phyloP scores from a whole-genome alignment of 2,329 filamentous ascomycete genomes.

The Penicillium expansum region DNA sequence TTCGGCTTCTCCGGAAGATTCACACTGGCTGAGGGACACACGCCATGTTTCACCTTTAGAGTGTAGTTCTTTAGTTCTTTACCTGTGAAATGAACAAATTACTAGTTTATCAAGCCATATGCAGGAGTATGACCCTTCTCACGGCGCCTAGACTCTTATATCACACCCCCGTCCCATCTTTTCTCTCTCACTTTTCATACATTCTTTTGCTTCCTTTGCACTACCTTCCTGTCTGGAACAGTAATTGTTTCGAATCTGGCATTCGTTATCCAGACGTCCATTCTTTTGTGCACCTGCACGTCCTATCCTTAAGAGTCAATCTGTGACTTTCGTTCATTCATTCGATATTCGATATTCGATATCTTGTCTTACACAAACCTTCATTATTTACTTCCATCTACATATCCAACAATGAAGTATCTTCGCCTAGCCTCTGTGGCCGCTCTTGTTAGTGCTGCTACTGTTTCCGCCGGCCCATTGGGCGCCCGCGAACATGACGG shows the following conservation, averaged over 20 bases:
- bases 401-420: constrained; percentile 25
- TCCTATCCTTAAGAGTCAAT: constrained; percentile 12
- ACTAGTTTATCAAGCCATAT: background rate
- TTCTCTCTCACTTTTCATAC: constrained; percentile 2
- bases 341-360: constrained; percentile 7
- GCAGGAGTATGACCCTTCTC: background rate
- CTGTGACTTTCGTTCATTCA: constrained; percentile 1
- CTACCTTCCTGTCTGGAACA: constrained; percentile 25
- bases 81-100: background rate
- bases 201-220: constrained; percentile 1
- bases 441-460: constrained; percentile 26
- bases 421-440: constrained; percentile 24
- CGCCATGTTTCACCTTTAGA: constrained; percentile 25
- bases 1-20: constrained; percentile 15
- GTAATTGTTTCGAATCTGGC: constrained; percentile 20
- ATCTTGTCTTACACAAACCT: background rate
- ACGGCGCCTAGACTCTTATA: constrained; percentile 1
- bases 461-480: constrained; percentile 27
- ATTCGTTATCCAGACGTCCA: constrained; percentile 30
- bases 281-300: constrained; percentile 28
- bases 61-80: background rate
- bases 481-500: constrained; percentile 11
- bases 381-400: constrained; percentile 4
- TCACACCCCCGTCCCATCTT: background rate
- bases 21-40: constrained; percentile 6